Evolutionary conservation across 352 stramenopile genomes (phyloP), one percentile per base, ranked within the genome.

Genomic region (Pythium aphanidermatum): DNA sequence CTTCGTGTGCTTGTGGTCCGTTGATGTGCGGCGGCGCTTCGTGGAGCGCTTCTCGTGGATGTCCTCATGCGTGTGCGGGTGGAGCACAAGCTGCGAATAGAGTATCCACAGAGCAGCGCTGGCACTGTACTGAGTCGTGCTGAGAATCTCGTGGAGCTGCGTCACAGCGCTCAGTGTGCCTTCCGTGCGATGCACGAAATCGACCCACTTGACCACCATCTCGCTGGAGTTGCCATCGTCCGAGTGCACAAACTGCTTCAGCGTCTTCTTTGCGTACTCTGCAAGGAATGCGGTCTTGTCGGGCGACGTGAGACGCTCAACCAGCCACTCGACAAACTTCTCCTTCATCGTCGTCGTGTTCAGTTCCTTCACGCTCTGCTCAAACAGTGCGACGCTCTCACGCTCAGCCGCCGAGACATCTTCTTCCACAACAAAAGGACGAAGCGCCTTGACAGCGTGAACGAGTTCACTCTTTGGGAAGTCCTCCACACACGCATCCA

Each of bases 121-220:
- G 2, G 31, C 13, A 11, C 33, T 19, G 24, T 51, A 45, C 33
- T 44, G 46, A 10, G 60, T 60, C 8, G 49, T 65, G 11, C 63
- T 52, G 19, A 80, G 68, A 23, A 87, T 42, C 16, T 73, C 65
- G 7, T 70, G 58, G 14, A 75, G 45, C 2, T 66, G 39, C 26
- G 68, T 51, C 21, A 89, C 43, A 2, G 78, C 78, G 7, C 51
- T 47, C n/a, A 52, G 41, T 16, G 70, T 69, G 26, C 76, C 81
- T 9, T 83, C 58, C 8, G 63, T 85, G 16, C 81, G 81, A 29
- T 86, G 72, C 29, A 86, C 74, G 41, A 89, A 68, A 45, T 92
- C 81, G 6, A 89, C 58, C 47, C 75, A 86, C 45, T 68, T 69
- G 20, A 72, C 63, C 12, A 58, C 68, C 33, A 87, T 55, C 25